Evolutionary conservation across 2,329 filamentous ascomycete species (phyloP).

Genomic region (Trichoderma endophyticum): DNA sequence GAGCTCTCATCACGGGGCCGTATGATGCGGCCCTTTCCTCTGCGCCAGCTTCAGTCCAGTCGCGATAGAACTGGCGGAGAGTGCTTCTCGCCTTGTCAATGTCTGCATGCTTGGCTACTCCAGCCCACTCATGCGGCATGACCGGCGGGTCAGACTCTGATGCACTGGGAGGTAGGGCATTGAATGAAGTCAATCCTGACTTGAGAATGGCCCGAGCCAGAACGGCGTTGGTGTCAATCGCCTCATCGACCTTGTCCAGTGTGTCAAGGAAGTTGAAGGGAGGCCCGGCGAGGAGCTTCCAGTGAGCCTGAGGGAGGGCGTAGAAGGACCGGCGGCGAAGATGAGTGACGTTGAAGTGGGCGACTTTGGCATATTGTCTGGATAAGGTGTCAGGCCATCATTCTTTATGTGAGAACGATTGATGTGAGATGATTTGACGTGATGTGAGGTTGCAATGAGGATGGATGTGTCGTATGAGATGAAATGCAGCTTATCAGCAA

Average conservation of each 20-base stretch:
- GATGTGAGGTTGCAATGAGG: neutral
- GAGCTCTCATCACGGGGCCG: constrained; percentile 64
- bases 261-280: constrained; percentile 82
- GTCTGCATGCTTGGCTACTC: constrained; percentile 68
- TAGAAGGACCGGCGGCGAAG: constrained; percentile 90
- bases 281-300: constrained; percentile 73
- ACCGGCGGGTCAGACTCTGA: constrained; percentile 38
- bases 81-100: constrained; percentile 91
- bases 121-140: constrained; percentile 64
- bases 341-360: constrained; percentile 89
- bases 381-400: neutral
- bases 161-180: constrained; percentile 40
- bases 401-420: neutral
- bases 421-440: neutral
- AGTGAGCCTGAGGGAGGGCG: constrained; percentile 77
- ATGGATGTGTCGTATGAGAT: neutral
- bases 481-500: neutral
- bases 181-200: constrained; percentile 66
- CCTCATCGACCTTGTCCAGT: constrained; percentile 74
- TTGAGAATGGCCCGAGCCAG: constrained; percentile 75
- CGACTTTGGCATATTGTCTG: constrained; percentile 79
- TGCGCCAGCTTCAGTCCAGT: constrained; percentile 81
- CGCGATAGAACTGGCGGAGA: constrained; percentile 87
- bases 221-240: constrained; percentile 84
- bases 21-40: constrained; percentile 76